Percentiles rank a stretch among this genome's conserved stretches.
phyloP scores from a whole-genome alignment of 306 rosid genomes.

The Prunus mongolica region DNA sequence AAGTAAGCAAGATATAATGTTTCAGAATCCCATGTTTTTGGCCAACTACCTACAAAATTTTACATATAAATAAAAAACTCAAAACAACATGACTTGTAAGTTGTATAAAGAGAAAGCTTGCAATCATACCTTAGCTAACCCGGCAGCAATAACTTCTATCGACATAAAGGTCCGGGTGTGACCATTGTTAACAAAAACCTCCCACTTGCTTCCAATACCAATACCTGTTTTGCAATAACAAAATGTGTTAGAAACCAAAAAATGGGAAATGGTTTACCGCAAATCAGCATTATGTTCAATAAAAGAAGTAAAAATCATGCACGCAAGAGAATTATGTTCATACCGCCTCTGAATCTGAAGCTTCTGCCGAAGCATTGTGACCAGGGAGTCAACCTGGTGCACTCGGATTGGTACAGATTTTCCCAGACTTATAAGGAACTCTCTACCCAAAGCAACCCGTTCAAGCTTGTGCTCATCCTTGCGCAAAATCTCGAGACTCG shows the following conservation, averaged over 20 bases:
- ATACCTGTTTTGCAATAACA: constrained; percentile 23
- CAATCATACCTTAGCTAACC: constrained; percentile 61
- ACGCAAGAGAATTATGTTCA: not conserved
- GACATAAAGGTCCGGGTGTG: constrained; percentile 75
- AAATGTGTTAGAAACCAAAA: no score
- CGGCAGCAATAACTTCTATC: constrained; percentile 54
- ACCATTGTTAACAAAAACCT: constrained; percentile 74
- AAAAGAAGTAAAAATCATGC: constrained; percentile 5
- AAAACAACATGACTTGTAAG: not conserved
- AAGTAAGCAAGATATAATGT: not conserved
- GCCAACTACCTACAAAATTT: not conserved
- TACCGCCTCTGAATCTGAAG: no score
- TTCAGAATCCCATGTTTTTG: not conserved
- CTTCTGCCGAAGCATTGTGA: not conserved
- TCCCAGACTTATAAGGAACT: constrained; percentile 81
- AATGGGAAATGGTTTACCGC: constrained; percentile 7
- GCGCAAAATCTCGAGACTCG: constrained; percentile 54
- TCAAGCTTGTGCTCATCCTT: constrained; percentile 62
- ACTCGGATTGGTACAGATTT: constrained; percentile 81
- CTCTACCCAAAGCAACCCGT: constrained; percentile 61
- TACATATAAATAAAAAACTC: not conserved
- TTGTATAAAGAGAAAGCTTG: not conserved
- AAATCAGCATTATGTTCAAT: not conserved
- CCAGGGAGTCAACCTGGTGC: constrained; percentile 81
- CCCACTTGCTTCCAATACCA: constrained; percentile 79